phyloP scores from a whole-genome alignment of 352 stramenopile genomes.

The Thalassiosira allenii region DNA sequence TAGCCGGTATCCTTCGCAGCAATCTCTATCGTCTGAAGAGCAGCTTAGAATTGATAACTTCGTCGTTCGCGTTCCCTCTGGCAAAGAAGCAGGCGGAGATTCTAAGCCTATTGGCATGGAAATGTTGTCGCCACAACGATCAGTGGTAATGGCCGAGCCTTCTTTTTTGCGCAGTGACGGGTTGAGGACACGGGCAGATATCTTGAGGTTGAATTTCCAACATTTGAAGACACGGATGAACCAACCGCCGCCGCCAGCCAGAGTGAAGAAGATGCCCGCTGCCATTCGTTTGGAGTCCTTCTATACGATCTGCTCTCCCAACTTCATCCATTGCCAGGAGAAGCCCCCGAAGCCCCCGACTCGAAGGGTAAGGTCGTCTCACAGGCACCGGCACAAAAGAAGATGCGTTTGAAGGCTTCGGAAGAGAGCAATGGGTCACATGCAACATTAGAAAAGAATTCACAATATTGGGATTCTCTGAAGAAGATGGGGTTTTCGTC shows the following conservation, averaged over 20 bases:
- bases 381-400: background rate
- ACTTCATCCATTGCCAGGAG: background rate
- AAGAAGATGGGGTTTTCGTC: background rate
- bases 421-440: background rate
- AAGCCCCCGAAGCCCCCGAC: background rate
- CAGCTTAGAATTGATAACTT: constrained; percentile 13
- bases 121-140: constrained; percentile 4
- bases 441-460: constrained; percentile 2
- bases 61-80: background rate
- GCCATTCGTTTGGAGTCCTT: constrained; percentile 4
- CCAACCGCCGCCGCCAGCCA: background rate
- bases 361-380: background rate
- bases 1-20: background rate
- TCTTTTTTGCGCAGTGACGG: constrained; percentile 3
- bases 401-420: background rate
- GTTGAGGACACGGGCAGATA: constrained; percentile 1
- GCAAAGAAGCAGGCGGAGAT: background rate
- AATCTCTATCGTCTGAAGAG: background rate
- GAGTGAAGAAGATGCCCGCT: background rate
- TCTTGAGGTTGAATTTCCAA: constrained; percentile 12
- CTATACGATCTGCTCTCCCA: constrained; percentile 10
- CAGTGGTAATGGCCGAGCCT: constrained; percentile 1
- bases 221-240: background rate
- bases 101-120: background rate
- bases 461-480: background rate